These are phyloP conservation scores for Lepidium didymum DNA, from an alignment of 345 rosid genomes.

Conservation along the genomic window DNA sequence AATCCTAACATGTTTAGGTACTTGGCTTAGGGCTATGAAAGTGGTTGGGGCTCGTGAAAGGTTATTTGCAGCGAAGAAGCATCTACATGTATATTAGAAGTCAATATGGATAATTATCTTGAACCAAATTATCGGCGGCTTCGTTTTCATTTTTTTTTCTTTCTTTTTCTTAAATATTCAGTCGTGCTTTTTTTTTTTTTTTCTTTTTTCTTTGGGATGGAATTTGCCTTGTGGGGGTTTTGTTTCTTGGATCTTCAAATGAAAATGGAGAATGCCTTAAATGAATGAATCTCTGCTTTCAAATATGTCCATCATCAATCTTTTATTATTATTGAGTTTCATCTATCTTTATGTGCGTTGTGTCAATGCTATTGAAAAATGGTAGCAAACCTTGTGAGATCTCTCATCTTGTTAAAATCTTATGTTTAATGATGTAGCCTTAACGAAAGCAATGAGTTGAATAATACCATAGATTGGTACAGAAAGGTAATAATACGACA, in stretches of 20 bases:
- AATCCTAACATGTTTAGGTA: slow-evolving; percentile 67
- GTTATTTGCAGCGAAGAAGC: background rate
- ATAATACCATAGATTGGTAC: no score
- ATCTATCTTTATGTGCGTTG: background rate
- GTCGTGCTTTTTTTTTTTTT: background rate
- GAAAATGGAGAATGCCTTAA: slow-evolving; percentile 8
- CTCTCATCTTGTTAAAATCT: no score
- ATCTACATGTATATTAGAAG: slow-evolving; percentile 27
- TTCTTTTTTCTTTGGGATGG: slow-evolving; percentile 3
- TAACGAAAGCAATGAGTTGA: no score
- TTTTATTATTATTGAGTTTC: background rate
- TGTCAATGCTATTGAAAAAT: background rate
- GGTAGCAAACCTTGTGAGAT: background rate
- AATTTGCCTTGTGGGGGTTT: slow-evolving; percentile 5
- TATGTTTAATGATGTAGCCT: no score
- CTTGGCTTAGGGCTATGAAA: slow-evolving; percentile 40
- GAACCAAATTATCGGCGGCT: background rate
- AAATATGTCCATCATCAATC: background rate
- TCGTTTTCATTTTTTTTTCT: background rate
- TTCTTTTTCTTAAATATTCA: background rate
- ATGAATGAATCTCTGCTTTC: slow-evolving; percentile 13
- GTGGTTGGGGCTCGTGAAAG: background rate
- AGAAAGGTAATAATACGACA: no score
- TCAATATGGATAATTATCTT: slow-evolving; percentile 2
- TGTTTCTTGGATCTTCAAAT: slow-evolving; percentile 17